Evolutionary conservation across 2,329 filamentous ascomycete genomes (phyloP), one percentile per base, ranked within the genome.

Genomic region (Alternaria hordeiaustralica): DNA sequence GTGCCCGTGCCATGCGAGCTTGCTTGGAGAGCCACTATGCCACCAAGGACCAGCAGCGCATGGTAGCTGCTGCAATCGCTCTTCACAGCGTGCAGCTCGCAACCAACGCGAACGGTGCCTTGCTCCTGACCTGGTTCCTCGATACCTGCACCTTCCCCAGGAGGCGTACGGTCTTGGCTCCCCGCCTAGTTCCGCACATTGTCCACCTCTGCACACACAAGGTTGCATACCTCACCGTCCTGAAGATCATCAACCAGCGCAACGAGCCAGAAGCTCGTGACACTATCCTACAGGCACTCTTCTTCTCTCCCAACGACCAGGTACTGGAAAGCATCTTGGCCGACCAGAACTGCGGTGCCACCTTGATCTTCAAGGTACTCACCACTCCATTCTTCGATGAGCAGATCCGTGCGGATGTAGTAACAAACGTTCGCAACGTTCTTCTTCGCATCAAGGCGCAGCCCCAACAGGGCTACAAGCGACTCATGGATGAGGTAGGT

Each of bases 191-290:
- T 15, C 94, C 96, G 44, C 94, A 97, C 77, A 86, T 99, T 30
- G 94, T 97, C 23, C 93, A 97, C 77, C 87, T 99, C 7, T 98
- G 96, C 85, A 98, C 96, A 0, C 96, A 99, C 85, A 98, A 98
- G 85, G 95, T 99, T 60, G 96, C 96, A 0, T 98, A 98, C 76
- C 86, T 98, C 65, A 99, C 96, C 0, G 95, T 99, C 1, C 85
- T 99, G 61, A 99, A 99, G 84, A 94, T 98, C 55, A 97, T 99
- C 81, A 99, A 99, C 79, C 96, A 99, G 81, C 94, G 97, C 77
- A 92, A 94, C 33, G 96, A 99, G 82, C 87, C 92, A 0, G 95
- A 98, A 65, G 96, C 96, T 4, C 89, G 96, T 12, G 95, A 99
- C 75, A 92, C 88, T 51, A 93, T 99, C 43, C 85, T 98, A 44